phyloP scores from a whole-genome alignment of 441 rosid genomes.

The Arabidopsis lyrata region DNA sequence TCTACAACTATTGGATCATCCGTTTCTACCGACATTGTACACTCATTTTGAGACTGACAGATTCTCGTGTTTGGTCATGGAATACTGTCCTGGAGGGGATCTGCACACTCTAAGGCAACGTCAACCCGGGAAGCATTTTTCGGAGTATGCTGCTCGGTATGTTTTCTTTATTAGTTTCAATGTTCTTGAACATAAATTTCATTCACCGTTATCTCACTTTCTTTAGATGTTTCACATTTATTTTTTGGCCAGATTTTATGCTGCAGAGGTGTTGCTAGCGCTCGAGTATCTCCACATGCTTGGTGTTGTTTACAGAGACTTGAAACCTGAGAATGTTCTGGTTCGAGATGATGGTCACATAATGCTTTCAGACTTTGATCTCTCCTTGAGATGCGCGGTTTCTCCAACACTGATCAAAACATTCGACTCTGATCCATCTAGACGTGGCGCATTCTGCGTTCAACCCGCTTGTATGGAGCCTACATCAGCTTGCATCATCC shows the following conservation, averaged over 20 bases:
- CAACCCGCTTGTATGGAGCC: constrained; percentile 93
- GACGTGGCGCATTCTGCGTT: constrained; percentile 70
- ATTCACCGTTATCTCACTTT: constrained; percentile 17
- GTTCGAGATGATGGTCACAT: constrained; percentile 98
- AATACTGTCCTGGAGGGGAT: constrained; percentile 98
- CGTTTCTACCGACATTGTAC: constrained; percentile 92
- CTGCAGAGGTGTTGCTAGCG: constrained; percentile 92
- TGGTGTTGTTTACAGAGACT: constrained; percentile 94
- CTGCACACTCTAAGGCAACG: constrained; percentile 91
- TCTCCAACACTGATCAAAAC: constrained; percentile 86
- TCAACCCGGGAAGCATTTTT: constrained; percentile 94
- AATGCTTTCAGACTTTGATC: constrained; percentile 99
- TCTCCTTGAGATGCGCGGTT: constrained; percentile 88
- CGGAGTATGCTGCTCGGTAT: constrained; percentile 96
- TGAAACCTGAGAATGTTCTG: constrained; percentile 96
- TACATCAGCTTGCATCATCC: constrained; percentile 74
- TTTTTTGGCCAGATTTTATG: constrained; percentile 69
- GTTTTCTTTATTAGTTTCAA: constrained; percentile 31
- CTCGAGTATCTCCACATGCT: constrained; percentile 99
- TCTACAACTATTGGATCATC: constrained; percentile 92
- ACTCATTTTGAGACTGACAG: constrained; percentile 96
- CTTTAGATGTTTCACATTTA: background rate
- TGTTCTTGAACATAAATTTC: background rate
- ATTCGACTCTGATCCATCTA: constrained; percentile 65
- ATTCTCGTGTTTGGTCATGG: constrained; percentile 96